Evolutionary conservation across 2,329 filamentous ascomycete species (phyloP).

Genomic region (Trichoderma gracile): DNA sequence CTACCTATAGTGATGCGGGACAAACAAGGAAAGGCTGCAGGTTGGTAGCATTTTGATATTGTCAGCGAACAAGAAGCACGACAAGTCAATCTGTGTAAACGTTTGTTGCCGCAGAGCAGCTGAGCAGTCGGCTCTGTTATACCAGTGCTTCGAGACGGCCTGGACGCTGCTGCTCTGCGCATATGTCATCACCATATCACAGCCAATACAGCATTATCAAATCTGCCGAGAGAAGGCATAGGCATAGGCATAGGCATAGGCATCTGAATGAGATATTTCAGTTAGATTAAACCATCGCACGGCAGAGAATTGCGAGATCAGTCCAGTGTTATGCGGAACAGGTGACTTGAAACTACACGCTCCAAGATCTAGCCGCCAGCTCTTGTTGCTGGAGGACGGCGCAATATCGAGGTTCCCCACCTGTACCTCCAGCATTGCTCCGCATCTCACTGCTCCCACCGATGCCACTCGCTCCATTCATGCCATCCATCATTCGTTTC

Average conservation of each 20-base stretch:
- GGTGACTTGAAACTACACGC: not conserved
- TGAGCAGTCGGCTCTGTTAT: not conserved
- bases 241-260: not conserved
- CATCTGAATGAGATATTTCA: constrained; percentile 7
- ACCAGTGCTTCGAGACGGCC: not conserved
- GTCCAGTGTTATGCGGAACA: constrained; percentile 7
- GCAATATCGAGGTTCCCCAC: not conserved
- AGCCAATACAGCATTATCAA: too few relatives aligned
- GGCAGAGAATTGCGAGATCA: constrained; percentile 15
- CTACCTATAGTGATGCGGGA: too few relatives aligned
- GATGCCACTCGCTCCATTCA: not conserved
- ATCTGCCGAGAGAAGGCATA: constrained; percentile 2
- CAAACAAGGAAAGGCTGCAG: too few relatives aligned
- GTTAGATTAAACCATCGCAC: constrained; percentile 17
- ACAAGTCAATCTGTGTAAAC: too few relatives aligned
- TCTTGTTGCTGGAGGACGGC: not conserved
- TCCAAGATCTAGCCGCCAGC: not conserved
- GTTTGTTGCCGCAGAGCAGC: not conserved
- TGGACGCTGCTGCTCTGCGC: not conserved
- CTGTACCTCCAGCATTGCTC: not conserved
- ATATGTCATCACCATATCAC: not conserved
- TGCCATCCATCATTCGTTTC: too few relatives aligned
- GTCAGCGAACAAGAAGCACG: too few relatives aligned
- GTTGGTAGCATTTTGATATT: too few relatives aligned
- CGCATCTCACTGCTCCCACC: not conserved